These are phyloP conservation scores for Colletotrichum spinosum DNA, from an alignment of 2,329 filamentous ascomycete genomes.

Conservation along the genomic window DNA sequence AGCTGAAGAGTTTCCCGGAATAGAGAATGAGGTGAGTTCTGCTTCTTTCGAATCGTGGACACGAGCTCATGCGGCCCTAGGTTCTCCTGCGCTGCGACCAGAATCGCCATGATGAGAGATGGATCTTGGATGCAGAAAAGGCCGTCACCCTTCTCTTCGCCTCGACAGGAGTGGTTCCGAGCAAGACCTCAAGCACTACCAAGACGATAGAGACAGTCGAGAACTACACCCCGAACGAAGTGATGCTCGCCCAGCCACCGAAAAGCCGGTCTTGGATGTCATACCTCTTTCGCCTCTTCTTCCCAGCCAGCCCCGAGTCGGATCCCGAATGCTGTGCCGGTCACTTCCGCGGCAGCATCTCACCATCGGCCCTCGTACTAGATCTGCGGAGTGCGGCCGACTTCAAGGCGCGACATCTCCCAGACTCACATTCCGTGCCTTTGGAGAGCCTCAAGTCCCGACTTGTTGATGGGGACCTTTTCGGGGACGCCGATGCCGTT, in stretches of 20 bases:
- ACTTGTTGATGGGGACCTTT: constrained; percentile 21
- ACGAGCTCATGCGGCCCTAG: constrained; percentile 21
- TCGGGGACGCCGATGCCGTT: constrained; percentile 25
- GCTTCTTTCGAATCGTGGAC: neutral
- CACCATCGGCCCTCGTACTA: neutral
- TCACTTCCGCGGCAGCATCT: neutral
- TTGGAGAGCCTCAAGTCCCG: constrained; percentile 1
- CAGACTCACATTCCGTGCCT: constrained; percentile 6
- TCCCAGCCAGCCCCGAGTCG: neutral
- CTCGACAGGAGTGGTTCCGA: neutral
- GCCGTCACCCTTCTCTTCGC: constrained; percentile 36
- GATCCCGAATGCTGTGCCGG: neutral
- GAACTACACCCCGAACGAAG: no score
- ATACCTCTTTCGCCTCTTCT: neutral
- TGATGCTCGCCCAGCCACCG: neutral
- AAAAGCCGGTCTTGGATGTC: neutral
- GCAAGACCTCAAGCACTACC: no score
- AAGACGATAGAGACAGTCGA: no score
- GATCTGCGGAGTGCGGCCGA: neutral
- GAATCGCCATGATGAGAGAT: constrained; percentile 43
- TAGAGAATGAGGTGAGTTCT: constrained; percentile 6
- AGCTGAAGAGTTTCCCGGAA: constrained; percentile 6
- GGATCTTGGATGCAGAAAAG: constrained; percentile 40
- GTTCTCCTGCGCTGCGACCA: constrained; percentile 42
- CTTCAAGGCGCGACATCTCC: constrained; percentile 26